Percentiles rank a stretch among this genome's conserved stretches.
Evolutionary conservation across 1,284 basidiomycete genomes (phyloP).

Genomic region (Ceratobasidium sp.): DNA sequence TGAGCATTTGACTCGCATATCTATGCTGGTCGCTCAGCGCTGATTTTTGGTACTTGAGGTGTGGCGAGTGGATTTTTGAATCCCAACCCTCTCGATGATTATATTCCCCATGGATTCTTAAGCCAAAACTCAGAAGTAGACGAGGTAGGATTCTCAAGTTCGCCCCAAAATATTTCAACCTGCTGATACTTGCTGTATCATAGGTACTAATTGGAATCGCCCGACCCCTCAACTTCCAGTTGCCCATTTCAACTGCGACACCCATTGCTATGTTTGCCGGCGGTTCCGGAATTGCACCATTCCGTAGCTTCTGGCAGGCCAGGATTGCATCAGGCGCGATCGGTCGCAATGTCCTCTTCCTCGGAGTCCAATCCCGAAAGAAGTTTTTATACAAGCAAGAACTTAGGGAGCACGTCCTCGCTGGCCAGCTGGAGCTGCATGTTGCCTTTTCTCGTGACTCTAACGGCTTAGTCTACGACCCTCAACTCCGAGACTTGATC

Average conservation of each 20-base stretch:
- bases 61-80: slow-evolving; percentile 41
- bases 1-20: not conserved
- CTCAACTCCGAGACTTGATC: slow-evolving; percentile 34
- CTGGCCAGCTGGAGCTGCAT: slow-evolving; percentile 43
- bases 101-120: slow-evolving; percentile 23
- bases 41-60: slow-evolving; percentile 5
- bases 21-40: not conserved
- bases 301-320: slow-evolving; percentile 39
- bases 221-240: slow-evolving; percentile 44
- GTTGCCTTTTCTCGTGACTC: slow-evolving; percentile 44
- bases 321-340: slow-evolving; percentile 35
- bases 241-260: slow-evolving; percentile 28
- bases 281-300: slow-evolving; percentile 28
- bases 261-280: slow-evolving; percentile 40
- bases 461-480: slow-evolving; percentile 40
- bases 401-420: slow-evolving; percentile 36
- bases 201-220: slow-evolving; percentile 45
- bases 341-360: slow-evolving; percentile 45
- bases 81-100: slow-evolving; percentile 38
- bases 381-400: slow-evolving; percentile 46
- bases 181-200: not conserved
- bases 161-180: not conserved
- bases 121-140: slow-evolving; percentile 26
- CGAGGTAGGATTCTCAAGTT: slow-evolving; percentile 1
- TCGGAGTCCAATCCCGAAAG: slow-evolving; percentile 43